These are phyloP conservation scores for Abrus precatorius DNA, from an alignment of 306 rosid species.

Conservation along the genomic window DNA sequence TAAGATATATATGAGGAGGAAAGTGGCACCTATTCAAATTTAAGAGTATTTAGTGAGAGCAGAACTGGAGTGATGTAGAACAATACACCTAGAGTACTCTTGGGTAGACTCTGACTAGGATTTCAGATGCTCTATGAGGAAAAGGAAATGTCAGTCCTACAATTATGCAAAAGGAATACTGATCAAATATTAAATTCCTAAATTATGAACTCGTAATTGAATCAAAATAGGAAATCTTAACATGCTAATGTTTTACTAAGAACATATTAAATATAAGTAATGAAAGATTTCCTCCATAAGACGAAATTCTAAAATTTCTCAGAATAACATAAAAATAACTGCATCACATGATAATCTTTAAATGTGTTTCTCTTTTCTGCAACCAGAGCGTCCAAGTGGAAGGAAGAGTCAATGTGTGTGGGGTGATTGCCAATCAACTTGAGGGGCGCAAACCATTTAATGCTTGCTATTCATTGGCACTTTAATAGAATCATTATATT, in stretches of 20 bases:
- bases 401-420: background rate
- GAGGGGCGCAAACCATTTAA: background rate
- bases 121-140: background rate
- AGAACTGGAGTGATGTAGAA: background rate
- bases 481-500: background rate
- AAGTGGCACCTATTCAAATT: constrained; percentile 7
- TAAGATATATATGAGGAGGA: background rate
- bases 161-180: background rate
- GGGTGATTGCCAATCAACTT: background rate
- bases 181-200: background rate
- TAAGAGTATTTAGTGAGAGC: background rate
- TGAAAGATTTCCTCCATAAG: too few relatives aligned
- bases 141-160: background rate
- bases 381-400: background rate
- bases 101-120: background rate
- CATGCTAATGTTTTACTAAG: constrained; percentile 6
- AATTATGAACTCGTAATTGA: background rate
- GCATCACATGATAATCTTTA: background rate
- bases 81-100: background rate
- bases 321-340: too few relatives aligned
- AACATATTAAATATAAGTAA: too few relatives aligned
- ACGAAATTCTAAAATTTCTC: too few relatives aligned
- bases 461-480: background rate
- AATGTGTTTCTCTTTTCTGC: background rate
- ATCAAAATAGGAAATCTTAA: background rate